Conservation (phyloP, 2,329 filamentous ascomycete genomes). For the Pseudocercospora fuligena region DNA sequence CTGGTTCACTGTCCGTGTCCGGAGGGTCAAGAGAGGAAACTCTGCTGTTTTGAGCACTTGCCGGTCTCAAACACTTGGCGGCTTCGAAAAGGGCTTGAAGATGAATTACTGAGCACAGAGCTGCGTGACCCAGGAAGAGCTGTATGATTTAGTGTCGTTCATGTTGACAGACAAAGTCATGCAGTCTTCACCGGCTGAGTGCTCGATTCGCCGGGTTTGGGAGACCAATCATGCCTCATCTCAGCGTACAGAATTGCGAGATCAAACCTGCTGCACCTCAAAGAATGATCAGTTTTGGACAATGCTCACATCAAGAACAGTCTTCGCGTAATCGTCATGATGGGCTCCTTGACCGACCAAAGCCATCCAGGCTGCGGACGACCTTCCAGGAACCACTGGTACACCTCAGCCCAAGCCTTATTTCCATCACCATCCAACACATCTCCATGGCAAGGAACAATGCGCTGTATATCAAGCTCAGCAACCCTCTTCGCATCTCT, state of each 20-base stretch:
- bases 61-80: neutral
- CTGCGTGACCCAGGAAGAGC: neutral
- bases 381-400: slow-evolving; percentile 21
- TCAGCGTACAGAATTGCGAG: too few species aligned
- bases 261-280: too few species aligned
- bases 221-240: neutral
- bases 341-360: slow-evolving; percentile 15
- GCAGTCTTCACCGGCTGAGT: too few species aligned
- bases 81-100: neutral
- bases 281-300: too few species aligned
- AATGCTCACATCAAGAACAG: slow-evolving; percentile 20
- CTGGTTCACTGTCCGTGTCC: neutral
- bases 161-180: neutral
- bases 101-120: neutral
- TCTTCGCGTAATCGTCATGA: slow-evolving; percentile 19
- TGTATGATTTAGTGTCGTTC: neutral
- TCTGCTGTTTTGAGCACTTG: neutral
- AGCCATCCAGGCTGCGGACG: slow-evolving; percentile 5
- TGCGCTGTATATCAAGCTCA: slow-evolving; percentile 19
- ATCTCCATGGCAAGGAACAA: slow-evolving; percentile 26
- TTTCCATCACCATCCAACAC: slow-evolving; percentile 14
- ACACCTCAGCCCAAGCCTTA: slow-evolving; percentile 21
- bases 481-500: slow-evolving; percentile 23
- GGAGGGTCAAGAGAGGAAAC: neutral
- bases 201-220: too few species aligned